Percentiles rank a stretch among this genome's conserved stretches.
These are phyloP conservation scores for Aspergillus texensis DNA, from an alignment of 2,329 filamentous ascomycete species.

Conservation along the genomic window DNA sequence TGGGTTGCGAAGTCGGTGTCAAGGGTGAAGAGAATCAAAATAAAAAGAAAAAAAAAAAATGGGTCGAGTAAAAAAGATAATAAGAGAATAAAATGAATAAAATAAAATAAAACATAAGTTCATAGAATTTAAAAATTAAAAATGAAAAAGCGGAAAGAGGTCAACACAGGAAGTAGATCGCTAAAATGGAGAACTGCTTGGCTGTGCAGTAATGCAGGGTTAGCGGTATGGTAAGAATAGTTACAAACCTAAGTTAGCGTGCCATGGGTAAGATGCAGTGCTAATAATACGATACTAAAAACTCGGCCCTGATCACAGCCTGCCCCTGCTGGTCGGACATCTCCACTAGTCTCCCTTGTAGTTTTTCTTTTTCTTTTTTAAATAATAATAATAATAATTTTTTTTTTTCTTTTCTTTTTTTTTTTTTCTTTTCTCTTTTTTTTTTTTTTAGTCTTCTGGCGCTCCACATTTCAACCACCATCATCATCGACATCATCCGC, in stretches of 20 bases:
- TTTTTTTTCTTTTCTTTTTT: conserved; percentile 7
- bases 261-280: background rate
- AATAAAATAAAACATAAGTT: background rate
- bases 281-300: conserved; percentile 16
- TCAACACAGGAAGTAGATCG: conserved; percentile 8
- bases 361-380: conserved; percentile 1
- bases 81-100: conserved; percentile 8
- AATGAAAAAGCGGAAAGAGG: background rate
- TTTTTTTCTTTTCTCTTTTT: background rate
- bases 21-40: background rate
- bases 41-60: background rate
- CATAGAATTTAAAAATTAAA: background rate
- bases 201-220: conserved; percentile 15
- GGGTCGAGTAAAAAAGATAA: conserved; percentile 7
- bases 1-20: background rate
- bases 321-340: conserved; percentile 22
- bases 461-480: conserved; percentile 16
- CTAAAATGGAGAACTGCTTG: conserved; percentile 9
- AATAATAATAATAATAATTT: background rate
- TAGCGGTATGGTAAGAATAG: conserved; percentile 13
- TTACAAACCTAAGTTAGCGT: conserved; percentile 2
- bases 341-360: conserved; percentile 3
- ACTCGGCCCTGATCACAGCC: conserved; percentile 16
- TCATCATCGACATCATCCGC: conserved; percentile 22
- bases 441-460: background rate